Conservation (phyloP, 345 rosid species). For the Salix suchowensis region DNA sequence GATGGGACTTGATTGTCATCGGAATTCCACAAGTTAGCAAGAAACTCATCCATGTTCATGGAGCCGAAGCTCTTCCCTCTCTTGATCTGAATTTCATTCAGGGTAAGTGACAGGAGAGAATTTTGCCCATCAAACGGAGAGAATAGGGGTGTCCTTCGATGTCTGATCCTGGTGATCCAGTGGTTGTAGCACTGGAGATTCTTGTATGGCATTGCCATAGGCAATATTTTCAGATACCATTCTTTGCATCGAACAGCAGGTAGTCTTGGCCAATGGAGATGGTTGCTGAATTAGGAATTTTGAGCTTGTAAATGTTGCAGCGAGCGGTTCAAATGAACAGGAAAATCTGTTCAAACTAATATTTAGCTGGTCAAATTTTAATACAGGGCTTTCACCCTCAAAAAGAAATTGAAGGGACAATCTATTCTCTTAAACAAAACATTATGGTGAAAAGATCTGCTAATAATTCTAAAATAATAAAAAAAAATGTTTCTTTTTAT, state of each 20-base stretch:
- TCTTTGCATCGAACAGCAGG: not conserved
- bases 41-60: slow-evolving; percentile 93
- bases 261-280: not conserved
- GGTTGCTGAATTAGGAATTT: not conserved
- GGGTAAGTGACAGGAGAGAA: slow-evolving; percentile 65
- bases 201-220: not conserved
- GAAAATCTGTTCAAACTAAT: not conserved
- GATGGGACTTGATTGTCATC: slow-evolving; percentile 36
- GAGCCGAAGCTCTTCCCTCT: slow-evolving; percentile 76
- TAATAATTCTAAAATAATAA: no score
- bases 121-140: slow-evolving; percentile 32
- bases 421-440: not conserved
- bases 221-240: slow-evolving; percentile 8
- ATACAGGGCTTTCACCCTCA: not conserved
- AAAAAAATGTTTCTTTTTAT: no score
- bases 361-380: not conserved
- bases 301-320: not conserved
- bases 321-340: not conserved
- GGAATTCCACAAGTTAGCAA: slow-evolving; percentile 64
- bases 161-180: not conserved
- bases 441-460: no score
- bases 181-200: slow-evolving; percentile 13
- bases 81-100: slow-evolving; percentile 70
- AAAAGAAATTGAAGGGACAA: not conserved
- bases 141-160: slow-evolving; percentile 10